These are phyloP conservation scores for Boletus eberwhitei DNA, from an alignment of 768 basidiomycete species.

Conservation along the genomic window DNA sequence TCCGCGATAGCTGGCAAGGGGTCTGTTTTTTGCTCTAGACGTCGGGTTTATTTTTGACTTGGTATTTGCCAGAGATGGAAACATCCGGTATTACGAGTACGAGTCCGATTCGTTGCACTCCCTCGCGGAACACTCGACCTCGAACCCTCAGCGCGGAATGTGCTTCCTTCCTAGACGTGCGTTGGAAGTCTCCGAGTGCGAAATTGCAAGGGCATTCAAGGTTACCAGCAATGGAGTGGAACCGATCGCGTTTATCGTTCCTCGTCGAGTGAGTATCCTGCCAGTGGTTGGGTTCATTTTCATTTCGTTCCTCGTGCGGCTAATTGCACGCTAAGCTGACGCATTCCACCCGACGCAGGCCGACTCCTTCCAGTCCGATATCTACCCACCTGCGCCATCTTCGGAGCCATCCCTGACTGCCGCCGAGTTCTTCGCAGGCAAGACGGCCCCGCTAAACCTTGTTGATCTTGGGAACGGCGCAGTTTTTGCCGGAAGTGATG, in stretches of 20 bases:
- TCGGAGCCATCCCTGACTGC: slow-evolving; percentile 76
- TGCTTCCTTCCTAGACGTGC: slow-evolving; percentile 93
- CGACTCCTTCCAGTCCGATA: slow-evolving; percentile 96
- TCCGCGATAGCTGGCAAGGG: slow-evolving; percentile 73
- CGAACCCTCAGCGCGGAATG: slow-evolving; percentile 95
- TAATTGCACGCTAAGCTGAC: neutral
- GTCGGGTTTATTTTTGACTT: neutral
- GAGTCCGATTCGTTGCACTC: slow-evolving; percentile 78
- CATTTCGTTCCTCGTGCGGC: neutral
- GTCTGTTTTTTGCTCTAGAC: slow-evolving; percentile 36
- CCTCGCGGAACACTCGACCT: slow-evolving; percentile 81
- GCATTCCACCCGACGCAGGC: slow-evolving; percentile 44
- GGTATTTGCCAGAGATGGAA: slow-evolving; percentile 69
- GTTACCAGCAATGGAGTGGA: slow-evolving; percentile 71
- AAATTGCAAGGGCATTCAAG: slow-evolving; percentile 95
- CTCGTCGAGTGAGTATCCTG: slow-evolving; percentile 66
- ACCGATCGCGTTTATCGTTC: slow-evolving; percentile 93
- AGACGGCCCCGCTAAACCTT: slow-evolving; percentile 71
- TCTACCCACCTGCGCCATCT: slow-evolving; percentile 90
- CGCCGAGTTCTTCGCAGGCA: slow-evolving; percentile 85
- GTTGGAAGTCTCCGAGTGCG: slow-evolving; percentile 85
- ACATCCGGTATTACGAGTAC: slow-evolving; percentile 97
- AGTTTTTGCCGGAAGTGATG: slow-evolving; percentile 33
- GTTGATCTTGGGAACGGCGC: slow-evolving; percentile 74
- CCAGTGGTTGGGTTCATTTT: neutral